phyloP scores from a whole-genome alignment of 345 rosid genomes.

The Lagerstroemia speciosa region DNA sequence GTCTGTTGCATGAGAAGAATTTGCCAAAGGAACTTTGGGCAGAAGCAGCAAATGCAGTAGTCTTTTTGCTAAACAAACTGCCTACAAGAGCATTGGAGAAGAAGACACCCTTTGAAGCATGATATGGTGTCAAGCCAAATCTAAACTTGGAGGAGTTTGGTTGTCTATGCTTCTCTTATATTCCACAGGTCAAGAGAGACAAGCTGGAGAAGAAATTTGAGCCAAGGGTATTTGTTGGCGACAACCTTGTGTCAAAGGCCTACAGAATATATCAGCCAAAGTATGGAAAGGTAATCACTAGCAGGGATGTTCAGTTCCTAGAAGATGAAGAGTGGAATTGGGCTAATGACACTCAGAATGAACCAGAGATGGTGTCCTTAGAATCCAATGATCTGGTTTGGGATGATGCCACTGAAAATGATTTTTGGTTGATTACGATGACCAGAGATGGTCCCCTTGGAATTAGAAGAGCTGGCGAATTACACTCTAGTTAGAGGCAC shows the following conservation, averaged over 20 bases:
- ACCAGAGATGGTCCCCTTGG: too few relatives aligned
- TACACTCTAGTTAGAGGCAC: slow-evolving; percentile 8
- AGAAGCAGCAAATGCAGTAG: too few relatives aligned
- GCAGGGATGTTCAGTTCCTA: slow-evolving; percentile 1
- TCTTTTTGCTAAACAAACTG: too few relatives aligned
- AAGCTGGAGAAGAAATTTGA: slow-evolving; percentile 13
- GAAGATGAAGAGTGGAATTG: background rate
- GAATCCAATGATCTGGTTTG: too few relatives aligned
- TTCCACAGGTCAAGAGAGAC: slow-evolving; percentile 11
- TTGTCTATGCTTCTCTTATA: slow-evolving; percentile 4
- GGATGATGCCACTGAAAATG: too few relatives aligned
- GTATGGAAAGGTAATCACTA: background rate
- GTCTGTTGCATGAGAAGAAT: too few relatives aligned
- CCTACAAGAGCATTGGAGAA: too few relatives aligned
- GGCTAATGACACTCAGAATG: background rate
- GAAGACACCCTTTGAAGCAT: too few relatives aligned
- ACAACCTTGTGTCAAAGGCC: slow-evolving; percentile 13
- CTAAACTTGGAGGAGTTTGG: slow-evolving; percentile 1
- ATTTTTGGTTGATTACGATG: too few relatives aligned
- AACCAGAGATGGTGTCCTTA: background rate
- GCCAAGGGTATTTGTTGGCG: slow-evolving; percentile 11
- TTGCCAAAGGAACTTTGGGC: too few relatives aligned
- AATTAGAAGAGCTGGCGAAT: background rate
- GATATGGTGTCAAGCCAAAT: background rate
- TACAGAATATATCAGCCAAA: slow-evolving; percentile 10